Evolutionary conservation across 495 filamentous ascomycete species (phyloP), one percentile per base, ranked within the genome.

Genomic region (Penicillium lividum): DNA sequence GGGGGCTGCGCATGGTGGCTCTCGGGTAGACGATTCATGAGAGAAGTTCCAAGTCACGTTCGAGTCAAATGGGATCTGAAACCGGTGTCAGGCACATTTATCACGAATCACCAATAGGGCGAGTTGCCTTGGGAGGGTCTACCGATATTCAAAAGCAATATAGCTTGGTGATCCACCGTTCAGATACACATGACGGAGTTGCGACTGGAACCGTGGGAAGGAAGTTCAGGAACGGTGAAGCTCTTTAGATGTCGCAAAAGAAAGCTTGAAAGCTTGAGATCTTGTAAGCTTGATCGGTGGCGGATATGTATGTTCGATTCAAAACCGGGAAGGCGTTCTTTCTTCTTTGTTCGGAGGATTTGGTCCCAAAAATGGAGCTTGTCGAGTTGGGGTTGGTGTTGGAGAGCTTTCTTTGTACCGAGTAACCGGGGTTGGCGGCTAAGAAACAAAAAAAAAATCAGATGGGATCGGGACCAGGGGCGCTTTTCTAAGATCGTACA

Each of bases 1-100:
- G 46, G 27, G 11, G 27, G 7, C 10, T 11, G 27, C 13, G 29
- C 27, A 29, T 29, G 25, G 22, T 29, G 46, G 15, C 46, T 28
- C 46, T 74, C 70, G 47, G 66, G 71, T 48, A 72, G 71, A 47
- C 71, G 74, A 64, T 68, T 71, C 71, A 73, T 73, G 44, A 62
- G 57, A 7, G 58, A 34, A 49, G 13, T 5, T 46, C 28, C 34
- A 50, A 48, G 63, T 49, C 52, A 57, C 53, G 66, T 51, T 43
- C 22, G 15, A n/a, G 28, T 34, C 25, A 46, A 61, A 57, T 47
- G 57, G 40, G 60, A 51, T 62, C 59, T 59, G 40, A 38, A 42
- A 42, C 44, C 29, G 28, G 28, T 44, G 63, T 62, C 45, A 65
- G 51, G 58, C 58, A 47, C 61, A 57, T 53, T 29, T n/a, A 18